phyloP scores from a whole-genome alignment of 179 eudicot species.

The Beta lomatogona region DNA sequence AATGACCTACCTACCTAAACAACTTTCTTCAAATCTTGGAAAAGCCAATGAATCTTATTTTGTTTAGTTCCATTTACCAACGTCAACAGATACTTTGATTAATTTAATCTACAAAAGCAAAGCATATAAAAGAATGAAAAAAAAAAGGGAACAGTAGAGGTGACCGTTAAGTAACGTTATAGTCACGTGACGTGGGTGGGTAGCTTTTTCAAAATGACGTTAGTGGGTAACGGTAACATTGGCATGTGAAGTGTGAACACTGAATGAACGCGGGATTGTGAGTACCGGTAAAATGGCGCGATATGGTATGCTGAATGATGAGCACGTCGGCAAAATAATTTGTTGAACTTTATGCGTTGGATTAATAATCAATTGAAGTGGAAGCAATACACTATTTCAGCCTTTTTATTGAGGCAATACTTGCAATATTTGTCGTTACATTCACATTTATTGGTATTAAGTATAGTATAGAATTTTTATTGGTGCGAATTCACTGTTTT shows the following conservation, averaged over 20 bases:
- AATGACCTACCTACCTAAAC: no score
- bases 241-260: neutral
- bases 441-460: neutral
- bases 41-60: neutral
- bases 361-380: neutral
- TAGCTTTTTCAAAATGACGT: slow-evolving; percentile 26
- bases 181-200: slow-evolving; percentile 20
- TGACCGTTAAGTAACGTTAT: slow-evolving; percentile 34
- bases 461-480: neutral
- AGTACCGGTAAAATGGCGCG: slow-evolving; percentile 21
- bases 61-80: slow-evolving; percentile 13
- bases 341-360: neutral
- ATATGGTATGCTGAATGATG: neutral
- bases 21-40: neutral
- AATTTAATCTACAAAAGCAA: neutral
- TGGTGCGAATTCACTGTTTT: neutral
- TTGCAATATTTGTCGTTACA: neutral
- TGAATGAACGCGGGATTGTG: slow-evolving; percentile 1
- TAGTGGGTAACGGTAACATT: slow-evolving; percentile 31
- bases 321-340: neutral
- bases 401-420: neutral
- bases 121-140: neutral
- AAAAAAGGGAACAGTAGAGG: neutral
- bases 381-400: neutral
- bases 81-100: neutral